phyloP scores from a whole-genome alignment of 2,329 filamentous ascomycete genomes.

The Akanthomyces dipterigenus region DNA sequence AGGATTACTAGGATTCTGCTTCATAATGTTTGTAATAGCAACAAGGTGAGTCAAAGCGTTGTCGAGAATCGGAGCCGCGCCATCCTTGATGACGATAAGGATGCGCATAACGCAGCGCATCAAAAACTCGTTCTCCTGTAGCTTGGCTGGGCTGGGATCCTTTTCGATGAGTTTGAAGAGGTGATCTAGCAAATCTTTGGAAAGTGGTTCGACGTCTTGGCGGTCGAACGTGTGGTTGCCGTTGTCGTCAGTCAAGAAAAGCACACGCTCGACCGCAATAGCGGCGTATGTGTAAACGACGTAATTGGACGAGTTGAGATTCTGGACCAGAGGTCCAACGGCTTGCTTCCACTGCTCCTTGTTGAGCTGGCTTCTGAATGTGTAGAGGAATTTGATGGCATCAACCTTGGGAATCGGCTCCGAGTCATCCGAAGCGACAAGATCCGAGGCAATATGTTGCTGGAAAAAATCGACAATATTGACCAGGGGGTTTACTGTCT shows the following conservation, averaged over 20 bases:
- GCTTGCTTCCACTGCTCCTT: constrained; percentile 88
- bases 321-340: constrained; percentile 83
- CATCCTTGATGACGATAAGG: constrained; percentile 85
- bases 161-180: constrained; percentile 88
- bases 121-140: constrained; percentile 97
- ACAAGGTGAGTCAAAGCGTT: constrained; percentile 77
- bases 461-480: constrained; percentile 95
- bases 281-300: constrained; percentile 97
- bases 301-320: constrained; percentile 83
- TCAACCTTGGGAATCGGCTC: constrained; percentile 92
- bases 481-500: constrained; percentile 79
- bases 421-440: constrained; percentile 61
- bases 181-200: constrained; percentile 81
- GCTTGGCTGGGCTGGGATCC: constrained; percentile 76
- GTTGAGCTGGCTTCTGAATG: constrained; percentile 89
- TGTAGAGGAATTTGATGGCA: constrained; percentile 96
- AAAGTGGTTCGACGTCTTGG: constrained; percentile 69
- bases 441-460: constrained; percentile 81
- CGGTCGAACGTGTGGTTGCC: constrained; percentile 75
- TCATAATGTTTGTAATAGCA: constrained; percentile 85
- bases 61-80: constrained; percentile 66
- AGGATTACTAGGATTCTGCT: constrained; percentile 92
- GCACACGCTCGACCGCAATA: constrained; percentile 88
- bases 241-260: constrained; percentile 72
- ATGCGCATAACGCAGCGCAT: constrained; percentile 99